Conservation (phyloP, 1,284 basidiomycete species). For the Trametes pubescens region DNA sequence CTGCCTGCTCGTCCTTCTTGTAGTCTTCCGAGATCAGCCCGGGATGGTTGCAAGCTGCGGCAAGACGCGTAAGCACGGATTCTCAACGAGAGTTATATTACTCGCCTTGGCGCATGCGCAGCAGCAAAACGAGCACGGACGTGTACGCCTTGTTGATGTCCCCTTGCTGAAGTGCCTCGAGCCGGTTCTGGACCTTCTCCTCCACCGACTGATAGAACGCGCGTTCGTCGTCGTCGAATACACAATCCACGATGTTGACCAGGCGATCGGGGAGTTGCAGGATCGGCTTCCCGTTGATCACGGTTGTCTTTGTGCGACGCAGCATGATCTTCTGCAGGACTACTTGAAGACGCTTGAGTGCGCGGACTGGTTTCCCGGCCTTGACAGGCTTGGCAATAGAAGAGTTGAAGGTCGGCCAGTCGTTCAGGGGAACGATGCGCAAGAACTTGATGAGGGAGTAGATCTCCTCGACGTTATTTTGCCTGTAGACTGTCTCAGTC, state of each 20-base stretch:
- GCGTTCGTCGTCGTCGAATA: conserved; percentile 77
- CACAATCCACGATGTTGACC: conserved; percentile 78
- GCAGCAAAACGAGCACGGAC: conserved; percentile 83
- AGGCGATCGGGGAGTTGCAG: conserved; percentile 83
- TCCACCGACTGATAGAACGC: conserved; percentile 87
- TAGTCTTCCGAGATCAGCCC: conserved; percentile 81
- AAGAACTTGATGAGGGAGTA: conserved; percentile 92
- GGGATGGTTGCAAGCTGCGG: conserved; percentile 88
- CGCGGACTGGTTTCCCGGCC: conserved; percentile 68
- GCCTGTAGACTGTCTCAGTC: conserved; percentile 31
- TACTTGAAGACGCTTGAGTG: conserved; percentile 88
- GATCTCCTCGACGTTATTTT: conserved; percentile 89
- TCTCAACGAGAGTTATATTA: not conserved
- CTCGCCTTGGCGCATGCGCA: conserved; percentile 89
- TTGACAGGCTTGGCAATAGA: conserved; percentile 87
- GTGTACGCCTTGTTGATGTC: conserved; percentile 78
- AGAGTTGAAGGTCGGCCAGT: conserved; percentile 81
- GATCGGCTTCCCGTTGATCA: conserved; percentile 87
- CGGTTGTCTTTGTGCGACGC: conserved; percentile 85
- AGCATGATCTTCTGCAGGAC: conserved; percentile 92
- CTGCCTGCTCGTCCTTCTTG: conserved; percentile 73
- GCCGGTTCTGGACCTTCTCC: conserved; percentile 72
- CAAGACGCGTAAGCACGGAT: not conserved
- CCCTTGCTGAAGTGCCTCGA: conserved; percentile 75
- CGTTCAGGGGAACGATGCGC: conserved; percentile 83